Conservation (phyloP, 768 basidiomycete genomes). For the Boletus coccyginus region DNA sequence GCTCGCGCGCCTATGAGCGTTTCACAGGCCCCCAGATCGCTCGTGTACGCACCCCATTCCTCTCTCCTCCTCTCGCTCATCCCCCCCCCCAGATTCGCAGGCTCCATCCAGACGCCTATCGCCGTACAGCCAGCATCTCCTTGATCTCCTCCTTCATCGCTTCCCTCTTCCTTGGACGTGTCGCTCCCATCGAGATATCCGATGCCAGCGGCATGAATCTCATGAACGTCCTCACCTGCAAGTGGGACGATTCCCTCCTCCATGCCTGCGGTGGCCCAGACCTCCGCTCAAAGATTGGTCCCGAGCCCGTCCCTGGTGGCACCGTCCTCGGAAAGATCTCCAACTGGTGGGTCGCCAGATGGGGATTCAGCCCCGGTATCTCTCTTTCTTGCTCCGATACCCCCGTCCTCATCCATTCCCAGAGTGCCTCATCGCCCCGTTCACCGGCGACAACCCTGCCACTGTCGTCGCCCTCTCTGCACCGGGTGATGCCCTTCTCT, state of each 20-base stretch:
- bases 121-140: slow-evolving; percentile 1
- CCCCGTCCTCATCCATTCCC: background rate
- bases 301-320: slow-evolving; percentile 2
- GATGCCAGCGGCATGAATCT: slow-evolving; percentile 10
- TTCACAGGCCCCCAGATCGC: slow-evolving; percentile 9
- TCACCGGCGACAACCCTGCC: slow-evolving; percentile 9
- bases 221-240: slow-evolving; percentile 1
- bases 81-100: slow-evolving; percentile 3
- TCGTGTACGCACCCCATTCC: background rate
- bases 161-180: slow-evolving; percentile 3
- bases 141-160: slow-evolving; percentile 3
- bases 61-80: background rate
- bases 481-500: slow-evolving; percentile 4
- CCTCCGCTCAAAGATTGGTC: slow-evolving; percentile 3
- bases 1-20: slow-evolving; percentile 6
- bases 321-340: slow-evolving; percentile 3
- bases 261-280: background rate
- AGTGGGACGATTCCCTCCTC: background rate
- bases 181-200: slow-evolving; percentile 9
- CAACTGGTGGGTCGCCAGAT: slow-evolving; percentile 1
- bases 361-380: slow-evolving; percentile 4
- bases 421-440: slow-evolving; percentile 8
- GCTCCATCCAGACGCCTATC: background rate
- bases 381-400: background rate
- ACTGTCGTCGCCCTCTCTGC: slow-evolving; percentile 7